A percentile compares a stretch with the other conserved stretches of the same genome.
Evolutionary conservation across 1,284 basidiomycete species (phyloP).

Genomic region (Calocybe gambosa): DNA sequence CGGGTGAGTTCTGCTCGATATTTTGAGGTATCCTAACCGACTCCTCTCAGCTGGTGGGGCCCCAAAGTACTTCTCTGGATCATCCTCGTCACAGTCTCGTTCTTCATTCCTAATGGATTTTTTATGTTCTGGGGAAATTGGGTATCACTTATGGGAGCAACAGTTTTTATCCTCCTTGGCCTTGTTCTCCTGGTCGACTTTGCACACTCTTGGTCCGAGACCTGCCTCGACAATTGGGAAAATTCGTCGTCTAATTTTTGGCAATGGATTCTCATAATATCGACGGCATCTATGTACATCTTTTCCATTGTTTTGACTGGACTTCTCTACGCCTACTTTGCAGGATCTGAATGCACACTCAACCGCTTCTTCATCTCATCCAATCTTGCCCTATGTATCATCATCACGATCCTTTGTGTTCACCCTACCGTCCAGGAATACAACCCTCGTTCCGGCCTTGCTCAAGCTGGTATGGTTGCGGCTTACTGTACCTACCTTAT

Average conservation of each 20-base stretch:
- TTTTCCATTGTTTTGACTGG: constrained; percentile 81
- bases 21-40: neutral
- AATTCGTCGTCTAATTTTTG: constrained; percentile 82
- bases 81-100: constrained; percentile 71
- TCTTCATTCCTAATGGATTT: constrained; percentile 92
- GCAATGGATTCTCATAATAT: constrained; percentile 95
- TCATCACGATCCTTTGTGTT: constrained; percentile 82
- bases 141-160: constrained; percentile 85
- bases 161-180: constrained; percentile 93
- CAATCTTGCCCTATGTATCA: constrained; percentile 79
- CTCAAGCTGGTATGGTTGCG: constrained; percentile 94
- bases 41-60: constrained; percentile 84
- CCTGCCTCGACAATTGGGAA: constrained; percentile 95
- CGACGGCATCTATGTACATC: constrained; percentile 87
- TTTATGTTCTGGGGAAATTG: constrained; percentile 98
- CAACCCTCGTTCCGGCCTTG: constrained; percentile 92
- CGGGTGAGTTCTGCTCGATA: constrained; percentile 51
- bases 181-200: constrained; percentile 98
- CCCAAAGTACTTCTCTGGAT: constrained; percentile 91
- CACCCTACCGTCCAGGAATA: constrained; percentile 87
- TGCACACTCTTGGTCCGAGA: constrained; percentile 98
- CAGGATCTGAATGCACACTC: constrained; percentile 78
- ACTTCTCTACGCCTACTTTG: constrained; percentile 90
- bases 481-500: constrained; percentile 97
- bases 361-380: constrained; percentile 96